Percentiles rank a stretch among this genome's conserved stretches.
These are phyloP conservation scores for Scleroderma citrinum DNA, from an alignment of 768 basidiomycete genomes.

Conservation along the genomic window DNA sequence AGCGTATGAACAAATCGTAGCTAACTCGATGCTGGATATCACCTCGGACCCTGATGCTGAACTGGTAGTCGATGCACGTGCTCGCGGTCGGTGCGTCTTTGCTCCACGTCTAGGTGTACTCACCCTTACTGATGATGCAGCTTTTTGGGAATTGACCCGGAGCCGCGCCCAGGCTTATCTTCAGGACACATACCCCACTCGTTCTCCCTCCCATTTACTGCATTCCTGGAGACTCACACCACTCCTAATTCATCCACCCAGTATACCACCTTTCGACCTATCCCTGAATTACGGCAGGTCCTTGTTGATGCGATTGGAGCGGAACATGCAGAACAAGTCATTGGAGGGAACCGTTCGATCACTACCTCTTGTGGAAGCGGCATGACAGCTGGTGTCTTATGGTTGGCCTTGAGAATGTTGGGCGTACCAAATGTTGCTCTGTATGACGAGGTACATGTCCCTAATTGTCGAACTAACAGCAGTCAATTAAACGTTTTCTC, in stretches of 20 bases:
- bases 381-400: conserved; percentile 94
- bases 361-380: conserved; percentile 89
- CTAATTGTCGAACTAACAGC: conserved; percentile 4
- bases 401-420: conserved; percentile 82
- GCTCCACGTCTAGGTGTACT: conserved; percentile 1
- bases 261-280: conserved; percentile 56
- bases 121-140: conserved; percentile 34
- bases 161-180: conserved; percentile 82
- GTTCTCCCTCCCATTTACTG: conserved; percentile 75
- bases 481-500: conserved; percentile 11
- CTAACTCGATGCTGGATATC: conserved; percentile 53
- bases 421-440: conserved; percentile 58
- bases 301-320: conserved; percentile 60
- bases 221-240: conserved; percentile 51
- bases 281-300: conserved; percentile 51
- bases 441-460: conserved; percentile 82
- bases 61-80: conserved; percentile 83
- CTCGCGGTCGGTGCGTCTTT: conserved; percentile 62
- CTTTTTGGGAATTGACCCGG: conserved; percentile 75
- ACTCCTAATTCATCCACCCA: conserved; percentile 32
- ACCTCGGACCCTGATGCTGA: conserved; percentile 43
- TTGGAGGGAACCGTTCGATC: conserved; percentile 55
- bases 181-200: conserved; percentile 93
- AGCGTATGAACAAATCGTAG: conserved; percentile 81
- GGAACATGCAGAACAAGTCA: conserved; percentile 47